Base-by-base conservation (phyloP, 805 yeast genomes). In the Metschnikowia corniflorae region DNA sequence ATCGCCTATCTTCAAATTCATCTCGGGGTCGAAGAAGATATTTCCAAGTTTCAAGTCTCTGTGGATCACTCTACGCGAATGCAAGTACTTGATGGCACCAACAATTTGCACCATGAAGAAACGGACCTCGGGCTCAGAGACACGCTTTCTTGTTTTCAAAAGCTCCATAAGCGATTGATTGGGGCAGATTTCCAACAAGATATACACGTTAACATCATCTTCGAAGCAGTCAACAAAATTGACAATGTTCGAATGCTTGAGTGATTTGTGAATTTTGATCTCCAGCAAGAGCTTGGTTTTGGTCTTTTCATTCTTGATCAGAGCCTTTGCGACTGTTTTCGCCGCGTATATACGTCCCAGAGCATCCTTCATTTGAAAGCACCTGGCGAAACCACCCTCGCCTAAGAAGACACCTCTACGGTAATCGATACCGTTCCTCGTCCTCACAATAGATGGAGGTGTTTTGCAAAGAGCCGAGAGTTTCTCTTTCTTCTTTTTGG, bases 301-400 rank as follows among this genome's bases (percentile, higher is more conserved):
- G 9, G 97, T 89, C 71, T 91, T 91, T 53, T 86, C 95, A 43
- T 84, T 82, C 49, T 82, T 85, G 49, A 93, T 82, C 8, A 97
- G 88, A 0, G 89, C 89, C 62, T 93, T 93, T 37, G 99, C 98
- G 24, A 93, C 95, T 0, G 98, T 94, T 57, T 93, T 93, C 21
- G 98, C 98, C 14, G 98, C 99, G 61, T 72, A 93, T 1, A 86
- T 75, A 54, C 78, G 77, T 23, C 97, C 97, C 47, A 76, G 69
- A 43, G 87, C 83, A 63, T 89, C 96, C 57, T 84, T 86, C 72
- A 93, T 93, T 60, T 93, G 97, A 65, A 93, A 93, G 58, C 99
- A 93, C 56, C 97, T 78, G 13, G 98, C 99, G 70, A 93, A 93
- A 0, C 99, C 99, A 43, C 99, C 99, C 66, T 91, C 97, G 24